Base-by-base conservation (phyloP, 768 basidiomycete species). In the Imleria badia region DNA sequence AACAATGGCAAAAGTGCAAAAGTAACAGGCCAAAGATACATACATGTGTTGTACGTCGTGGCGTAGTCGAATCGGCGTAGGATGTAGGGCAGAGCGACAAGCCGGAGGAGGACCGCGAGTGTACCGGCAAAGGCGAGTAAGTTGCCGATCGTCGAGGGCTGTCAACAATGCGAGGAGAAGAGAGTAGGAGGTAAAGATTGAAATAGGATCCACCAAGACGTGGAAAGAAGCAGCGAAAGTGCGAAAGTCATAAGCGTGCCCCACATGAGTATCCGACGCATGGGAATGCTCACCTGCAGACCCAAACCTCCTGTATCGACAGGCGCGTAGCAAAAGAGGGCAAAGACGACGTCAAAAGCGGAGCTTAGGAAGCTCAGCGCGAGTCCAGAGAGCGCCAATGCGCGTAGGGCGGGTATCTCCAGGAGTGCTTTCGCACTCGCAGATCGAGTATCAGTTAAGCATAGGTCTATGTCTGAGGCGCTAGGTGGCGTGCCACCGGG, bases 261-360 rank as follows among this genome's bases (percentile, higher is more conserved):
- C n/a, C n/a, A n/a, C n/a, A n/a, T n/a, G n/a, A n/a, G n/a, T n/a
- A n/a, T n/a, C n/a, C n/a, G 23, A 48, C 13, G 7, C 6, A 39
- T 26, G n/a, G 3, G 12, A 7, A 30, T 22, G 20, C 58, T 45
- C 12, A 84, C 85, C 31, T 78, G 71, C 59, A 85, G 81, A 4
- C 73, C 73, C 9, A 86, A 70, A 10, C 85, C 84, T 11, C 85
- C 85, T 0, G 72, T 60, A 22, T 72, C 56, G 20, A 85, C 66
- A 11, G 82, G 73, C 5, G 84, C 79, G 62, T 83, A 86, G 56
- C 81, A 83, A 60, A 81, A 84, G 11, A 86, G 75, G 5, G 83
- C 80, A 61, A 86, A 85, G 6, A 84, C 77, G 5, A 82, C 81
- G 47, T 85, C 83, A 56, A 83, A 87, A 1, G 77, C 76, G 1